Evolutionary conservation across 768 basidiomycete species (phyloP), one percentile per base, ranked within the genome.

Genomic region (Lactarius hatsudake): DNA sequence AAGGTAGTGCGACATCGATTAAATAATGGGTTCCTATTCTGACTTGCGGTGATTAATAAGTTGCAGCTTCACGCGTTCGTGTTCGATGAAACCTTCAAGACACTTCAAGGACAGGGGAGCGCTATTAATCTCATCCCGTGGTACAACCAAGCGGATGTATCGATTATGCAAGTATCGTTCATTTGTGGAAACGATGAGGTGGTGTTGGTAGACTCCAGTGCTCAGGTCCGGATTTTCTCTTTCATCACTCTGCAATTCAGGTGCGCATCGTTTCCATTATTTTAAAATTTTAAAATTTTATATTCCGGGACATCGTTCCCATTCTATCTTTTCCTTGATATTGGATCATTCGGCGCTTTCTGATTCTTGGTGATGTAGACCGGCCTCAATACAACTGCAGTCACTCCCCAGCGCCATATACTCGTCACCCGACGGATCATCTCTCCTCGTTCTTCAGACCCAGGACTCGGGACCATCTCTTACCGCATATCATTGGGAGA

Each of bases 401-500:
- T 66, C 71, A 13, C 56, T 73, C 2, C 83, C 83, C 0, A 67
- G 61, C 20, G 72, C 66, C 26, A 75, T 81, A 13, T 75, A 74
- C 72, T 80, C 83, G 1, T 79, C 85, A 0, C 83, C 85, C 0
- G 85, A 86, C 68, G 84, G 84, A 0, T 77, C 85, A 30, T 86
- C 84, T 69, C 71, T 87, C 20, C 57, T 86, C 40, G 73, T 79
- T 3, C 68, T 76, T 3, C 76, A 79, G 54, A 58, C 60, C 1
- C 60, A 40, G 12, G 23, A 23, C 48, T 51, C 48, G 12, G 48
- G 1, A 5, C 48, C 13, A 10, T 51, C n/a, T 20, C 48, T 51
- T 12, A 51, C 48, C n/a, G 48, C 48, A 51, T 51, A 51, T 23
- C 48, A 51, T 51, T 51, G 48, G 48, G 28, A 30, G 28, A 30